A percentile compares a stretch with the other conserved stretches of the same genome.
Evolutionary conservation across 768 basidiomycete genomes (phyloP).

Genomic region (Macrolepiota dolichaula): DNA sequence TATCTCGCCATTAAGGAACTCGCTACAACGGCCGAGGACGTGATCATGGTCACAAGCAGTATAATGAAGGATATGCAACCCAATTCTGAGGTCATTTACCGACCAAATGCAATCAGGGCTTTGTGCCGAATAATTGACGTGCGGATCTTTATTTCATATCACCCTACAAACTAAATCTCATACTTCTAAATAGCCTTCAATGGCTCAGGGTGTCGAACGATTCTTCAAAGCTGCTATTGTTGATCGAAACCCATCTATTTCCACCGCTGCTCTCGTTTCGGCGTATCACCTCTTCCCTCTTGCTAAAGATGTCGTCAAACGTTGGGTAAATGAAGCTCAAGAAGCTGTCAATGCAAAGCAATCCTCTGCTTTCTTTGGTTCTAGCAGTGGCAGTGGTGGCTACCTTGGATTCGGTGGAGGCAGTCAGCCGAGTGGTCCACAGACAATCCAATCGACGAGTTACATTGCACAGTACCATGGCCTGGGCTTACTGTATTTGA

Average conservation of each 20-base stretch:
- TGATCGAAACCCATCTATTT: constrained; percentile 92
- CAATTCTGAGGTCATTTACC: constrained; percentile 96
- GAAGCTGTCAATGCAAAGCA: constrained; percentile 93
- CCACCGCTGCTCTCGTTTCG: constrained; percentile 94
- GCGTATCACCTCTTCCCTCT: constrained; percentile 94
- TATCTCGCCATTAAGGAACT: constrained; percentile 99
- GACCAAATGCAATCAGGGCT: constrained; percentile 96
- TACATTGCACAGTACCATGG: constrained; percentile 97
- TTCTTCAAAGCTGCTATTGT: constrained; percentile 99
- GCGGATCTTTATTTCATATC: constrained; percentile 31
- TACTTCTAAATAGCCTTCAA: constrained; percentile 68
- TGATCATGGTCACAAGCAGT: constrained; percentile 98
- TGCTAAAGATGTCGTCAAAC: constrained; percentile 93
- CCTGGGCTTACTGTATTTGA: constrained; percentile 87
- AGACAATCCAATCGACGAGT: constrained; percentile 84
- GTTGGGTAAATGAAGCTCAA: constrained; percentile 99
- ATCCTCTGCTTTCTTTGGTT: constrained; percentile 63
- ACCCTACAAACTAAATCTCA: constrained; percentile 4
- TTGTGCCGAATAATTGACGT: constrained; percentile 97
- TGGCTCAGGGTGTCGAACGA: constrained; percentile 97
- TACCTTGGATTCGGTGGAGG: constrained; percentile 73
- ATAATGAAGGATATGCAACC: constrained; percentile 99
- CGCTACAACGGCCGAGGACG: constrained; percentile 92
- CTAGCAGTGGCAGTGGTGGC: constrained; percentile 43
- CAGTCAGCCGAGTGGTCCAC: constrained; percentile 53